phyloP scores from a whole-genome alignment of 345 rosid species.

The Rhodomyrtus tomentosa region DNA sequence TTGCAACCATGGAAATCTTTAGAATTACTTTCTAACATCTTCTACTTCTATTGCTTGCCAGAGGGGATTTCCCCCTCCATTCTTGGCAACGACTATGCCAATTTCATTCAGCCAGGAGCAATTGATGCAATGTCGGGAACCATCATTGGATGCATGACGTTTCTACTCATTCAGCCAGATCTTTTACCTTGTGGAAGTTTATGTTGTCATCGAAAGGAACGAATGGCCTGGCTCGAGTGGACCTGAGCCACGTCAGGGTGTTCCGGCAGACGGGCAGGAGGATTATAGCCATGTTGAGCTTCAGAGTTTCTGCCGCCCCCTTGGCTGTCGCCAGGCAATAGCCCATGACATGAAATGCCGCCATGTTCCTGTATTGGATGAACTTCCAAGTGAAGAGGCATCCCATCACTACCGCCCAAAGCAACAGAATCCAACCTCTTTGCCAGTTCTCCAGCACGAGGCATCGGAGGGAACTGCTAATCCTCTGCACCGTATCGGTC shows the following conservation, averaged over 20 bases:
- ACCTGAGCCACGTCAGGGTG: constrained; percentile 85
- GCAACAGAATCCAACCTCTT: constrained; percentile 57
- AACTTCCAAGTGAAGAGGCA: constrained; percentile 86
- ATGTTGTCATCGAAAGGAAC: constrained; percentile 83
- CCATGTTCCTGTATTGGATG: constrained; percentile 53
- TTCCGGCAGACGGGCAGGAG: constrained; percentile 94
- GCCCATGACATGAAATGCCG: constrained; percentile 81
- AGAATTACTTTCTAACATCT: background rate
- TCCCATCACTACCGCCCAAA: constrained; percentile 58
- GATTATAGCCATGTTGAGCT: constrained; percentile 93
- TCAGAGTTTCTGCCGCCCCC: constrained; percentile 96
- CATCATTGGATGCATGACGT: background rate
- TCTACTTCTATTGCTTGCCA: background rate
- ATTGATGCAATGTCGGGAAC: background rate
- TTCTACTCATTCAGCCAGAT: background rate
- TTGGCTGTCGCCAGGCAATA: constrained; percentile 74
- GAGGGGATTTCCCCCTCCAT: background rate
- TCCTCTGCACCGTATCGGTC: constrained; percentile 16
- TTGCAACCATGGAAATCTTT: background rate
- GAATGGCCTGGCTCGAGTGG: constrained; percentile 53
- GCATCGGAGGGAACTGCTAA: constrained; percentile 23
- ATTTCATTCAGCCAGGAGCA: background rate
- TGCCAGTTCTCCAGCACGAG: constrained; percentile 76
- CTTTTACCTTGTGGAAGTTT: constrained; percentile 80
- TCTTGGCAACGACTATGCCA: background rate